Percentiles rank a stretch among this genome's conserved stretches.
phyloP scores from a whole-genome alignment of 2,329 filamentous ascomycete genomes.

The Didymellaceae sp. region DNA sequence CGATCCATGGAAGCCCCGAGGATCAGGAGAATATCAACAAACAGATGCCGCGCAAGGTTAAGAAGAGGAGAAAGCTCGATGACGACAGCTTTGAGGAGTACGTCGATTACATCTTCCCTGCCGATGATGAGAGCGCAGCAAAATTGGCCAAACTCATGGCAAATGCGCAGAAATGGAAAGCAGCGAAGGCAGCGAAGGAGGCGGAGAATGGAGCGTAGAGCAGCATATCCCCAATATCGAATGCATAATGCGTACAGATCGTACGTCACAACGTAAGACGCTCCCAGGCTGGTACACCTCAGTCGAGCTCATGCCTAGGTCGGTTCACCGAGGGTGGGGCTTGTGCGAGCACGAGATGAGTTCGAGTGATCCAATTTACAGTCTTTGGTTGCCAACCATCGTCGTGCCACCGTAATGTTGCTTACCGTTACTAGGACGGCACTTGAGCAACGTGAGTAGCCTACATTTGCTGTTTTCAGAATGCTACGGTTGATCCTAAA shows the following conservation, averaged over 20 bases:
- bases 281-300: too few relatives aligned
- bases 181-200: slow-evolving; percentile 49
- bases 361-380: background rate
- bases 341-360: background rate
- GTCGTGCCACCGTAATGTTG: background rate
- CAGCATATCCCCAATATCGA: background rate
- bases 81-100: slow-evolving; percentile 97
- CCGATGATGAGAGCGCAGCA: slow-evolving; percentile 85
- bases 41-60: slow-evolving; percentile 92
- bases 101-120: slow-evolving; percentile 95
- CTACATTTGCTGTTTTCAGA: background rate
- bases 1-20: slow-evolving; percentile 75
- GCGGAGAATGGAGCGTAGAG: slow-evolving; percentile 10
- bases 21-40: slow-evolving; percentile 85
- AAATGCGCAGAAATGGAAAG: slow-evolving; percentile 88
- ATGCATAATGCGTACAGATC: background rate
- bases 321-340: too few relatives aligned
- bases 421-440: background rate
- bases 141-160: slow-evolving; percentile 84
- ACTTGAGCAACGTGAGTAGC: background rate
- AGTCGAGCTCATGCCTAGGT: too few relatives aligned
- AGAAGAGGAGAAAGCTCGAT: slow-evolving; percentile 89
- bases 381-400: too few relatives aligned
- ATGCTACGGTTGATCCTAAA: background rate
- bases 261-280: background rate